Evolutionary conservation across 768 basidiomycete genomes (phyloP), one percentile per base, ranked within the genome.

Genomic region (Botryobasidium botryosum): DNA sequence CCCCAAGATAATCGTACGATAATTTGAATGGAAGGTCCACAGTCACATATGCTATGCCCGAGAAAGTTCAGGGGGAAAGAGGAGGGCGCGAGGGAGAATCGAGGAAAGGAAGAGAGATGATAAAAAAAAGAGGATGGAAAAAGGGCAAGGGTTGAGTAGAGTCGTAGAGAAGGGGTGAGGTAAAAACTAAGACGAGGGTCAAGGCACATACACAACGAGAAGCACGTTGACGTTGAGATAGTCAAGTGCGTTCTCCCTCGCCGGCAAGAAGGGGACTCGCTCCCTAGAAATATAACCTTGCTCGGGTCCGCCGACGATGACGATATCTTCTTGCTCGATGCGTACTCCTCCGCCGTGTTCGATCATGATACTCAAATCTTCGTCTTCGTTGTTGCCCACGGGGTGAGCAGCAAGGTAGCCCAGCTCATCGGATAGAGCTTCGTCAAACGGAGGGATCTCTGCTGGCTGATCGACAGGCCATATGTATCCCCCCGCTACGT

Each of bases 401-500:
- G 39, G 40, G 39, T 46, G 40, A n/a, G 41, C 25, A 13, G 23
- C 38, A 21, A 46, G 24, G n/a, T n/a, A n/a, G n/a, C n/a, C n/a
- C n/a, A n/a, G n/a, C n/a, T n/a, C n/a, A 15, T 40, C 23, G 27
- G 40, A 41, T 6, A 46, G 24, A 21, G 45, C 45, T 32, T 46
- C 41, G 18, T 41, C 26, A 28, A 25, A 46, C 6, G 23, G 18
- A 17, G 45, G 45, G 40, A 46, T 46, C 13, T 25, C 29, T 3
- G 45, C 45, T 2, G 38, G 26, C 15, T 37, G 41, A 7, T 80
- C 77, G 21, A 72, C 65, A 0, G 81, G 75, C 83, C 84, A 86
- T 49, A 86, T 67, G 57, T 79, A 84, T 17, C 81, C 81, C 2
- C 81, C 82, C 26, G 84, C 83, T 15, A 76, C 74, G 77, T 80